Base-by-base conservation (phyloP, 441 rosid genomes). In the Aleurites moluccanus region DNA sequence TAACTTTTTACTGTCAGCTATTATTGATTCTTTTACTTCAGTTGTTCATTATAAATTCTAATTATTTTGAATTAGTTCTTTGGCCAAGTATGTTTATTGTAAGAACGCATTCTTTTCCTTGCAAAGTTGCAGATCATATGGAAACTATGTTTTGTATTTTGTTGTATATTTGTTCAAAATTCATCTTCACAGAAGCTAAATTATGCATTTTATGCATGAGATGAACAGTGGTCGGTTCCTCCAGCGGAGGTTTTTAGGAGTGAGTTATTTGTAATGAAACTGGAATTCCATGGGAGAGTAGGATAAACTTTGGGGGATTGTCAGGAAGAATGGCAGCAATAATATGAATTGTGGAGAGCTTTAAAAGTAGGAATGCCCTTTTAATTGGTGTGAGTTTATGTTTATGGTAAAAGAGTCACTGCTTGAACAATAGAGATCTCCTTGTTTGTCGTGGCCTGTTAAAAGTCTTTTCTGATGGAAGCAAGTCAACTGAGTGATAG, bases 1-100 rank as follows among this genome's bases (percentile, higher is more conserved):
- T 92, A 70, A 77, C 78, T 65, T 77, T 80, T 63, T 42, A 33
- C 40, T 44, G 66, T 70, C 66, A 63, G 45, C 72, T 23, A n/a
- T 75, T 42, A 27, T 69, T 73, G 60, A 23, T 30, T 33, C 20
- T 73, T 71, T 73, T 68, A 59, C 33, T 33, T 14, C 40, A 57
- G 4, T 63, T 44, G 30, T 40, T 60, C 28, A 20, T 15, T n/a
- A 40, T 7, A 6, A 38, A 49, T 49, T 49, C 64, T 13, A n/a
- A 33, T 13, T 23, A 74, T 52, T 33, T 55, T 74, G 23, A 38
- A 28, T 6, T 70, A 33, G 42, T 62, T 42, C 28, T 59, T 28
- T 27, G 49, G 62, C 28, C 44, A 57, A n/a, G n/a, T 50, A 23
- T 38, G 64, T 49, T 33, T 49, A 49, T 35, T 13, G 15, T 30